Base-by-base conservation (phyloP, 768 basidiomycete species). In the Agrocybe praecox region DNA sequence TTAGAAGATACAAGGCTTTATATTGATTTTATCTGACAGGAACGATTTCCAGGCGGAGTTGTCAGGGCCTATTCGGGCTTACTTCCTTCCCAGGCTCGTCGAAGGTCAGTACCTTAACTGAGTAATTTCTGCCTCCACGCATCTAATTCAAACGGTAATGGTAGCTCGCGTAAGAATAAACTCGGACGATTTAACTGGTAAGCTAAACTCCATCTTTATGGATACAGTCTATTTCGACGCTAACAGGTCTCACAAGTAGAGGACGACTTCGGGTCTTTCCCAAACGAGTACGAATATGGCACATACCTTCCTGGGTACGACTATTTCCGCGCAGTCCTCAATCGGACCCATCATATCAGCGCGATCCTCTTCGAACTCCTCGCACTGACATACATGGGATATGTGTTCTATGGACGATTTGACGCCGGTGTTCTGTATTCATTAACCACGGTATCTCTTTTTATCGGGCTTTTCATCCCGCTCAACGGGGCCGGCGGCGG, bases 61-160 rank as follows among this genome's bases (percentile, higher is more conserved):
- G 21, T 63, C 62, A 8, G 74, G 68, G 1, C 67, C 70, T 43
- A 63, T 80, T 1, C 72, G 76, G 45, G 66, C 68, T 4, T 63
- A 76, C 54, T 78, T 78, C 52, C 58, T 76, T 15, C 80, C 80
- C 0, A 65, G 64, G 33, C 56, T 81, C 5, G 75, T 72, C 17
- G 57, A 62, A 64, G 76, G 80, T 78, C 50, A 48, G 43, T 44
- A 34, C 15, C 15, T 9, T 18, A 19, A 24, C 15, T 3, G 23
- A 12, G 7, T 23, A 15, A 24, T 2, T 6, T 26, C 18, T 5
- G 18, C 21, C n/a, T 14, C 36, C 5, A n/a, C 12, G 34, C 22
- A 12, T 4, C 6, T 22, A 11, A 51, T 18, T 11, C 24, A 11
- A 23, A 4, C 10, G 17, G 1, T 15, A 43, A 9, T 46, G 33